Evolutionary conservation across 164 flowering plant genomes (phyloP).

Genomic region (Annona squamosa): DNA sequence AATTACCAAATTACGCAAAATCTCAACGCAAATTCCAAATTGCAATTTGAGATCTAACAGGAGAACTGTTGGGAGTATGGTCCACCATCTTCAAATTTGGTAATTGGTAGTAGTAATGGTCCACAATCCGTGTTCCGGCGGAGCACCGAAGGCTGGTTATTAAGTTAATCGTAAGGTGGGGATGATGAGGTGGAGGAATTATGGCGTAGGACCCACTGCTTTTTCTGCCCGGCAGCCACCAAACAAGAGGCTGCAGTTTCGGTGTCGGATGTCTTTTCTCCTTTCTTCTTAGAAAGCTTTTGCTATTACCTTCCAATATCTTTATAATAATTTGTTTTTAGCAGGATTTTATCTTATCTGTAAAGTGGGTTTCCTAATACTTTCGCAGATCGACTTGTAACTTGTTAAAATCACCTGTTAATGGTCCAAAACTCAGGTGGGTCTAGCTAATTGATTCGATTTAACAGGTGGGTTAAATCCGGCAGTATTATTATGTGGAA

Average conservation of each 20-base stretch:
- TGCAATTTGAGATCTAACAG: too few species aligned
- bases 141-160: background rate
- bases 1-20: too few species aligned
- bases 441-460: too few species aligned
- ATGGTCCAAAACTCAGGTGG: too few species aligned
- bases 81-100: background rate
- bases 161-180: background rate
- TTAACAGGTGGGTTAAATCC: too few species aligned
- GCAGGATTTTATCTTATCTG: background rate
- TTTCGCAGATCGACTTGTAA: too few species aligned
- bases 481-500: too few species aligned
- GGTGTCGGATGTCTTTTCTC: conserved; percentile 29
- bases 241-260: conserved; percentile 42
- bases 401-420: too few species aligned
- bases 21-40: too few species aligned
- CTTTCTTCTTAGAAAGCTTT: background rate
- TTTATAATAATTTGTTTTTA: background rate
- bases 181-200: conserved; percentile 30
- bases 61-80: background rate
- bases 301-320: background rate
- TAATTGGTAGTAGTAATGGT: background rate
- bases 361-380: too few species aligned
- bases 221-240: conserved; percentile 48
- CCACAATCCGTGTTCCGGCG: background rate
- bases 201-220: conserved; percentile 30